Base-by-base conservation (phyloP, 23 red algal species). In the Gracilaria gracilis region DNA sequence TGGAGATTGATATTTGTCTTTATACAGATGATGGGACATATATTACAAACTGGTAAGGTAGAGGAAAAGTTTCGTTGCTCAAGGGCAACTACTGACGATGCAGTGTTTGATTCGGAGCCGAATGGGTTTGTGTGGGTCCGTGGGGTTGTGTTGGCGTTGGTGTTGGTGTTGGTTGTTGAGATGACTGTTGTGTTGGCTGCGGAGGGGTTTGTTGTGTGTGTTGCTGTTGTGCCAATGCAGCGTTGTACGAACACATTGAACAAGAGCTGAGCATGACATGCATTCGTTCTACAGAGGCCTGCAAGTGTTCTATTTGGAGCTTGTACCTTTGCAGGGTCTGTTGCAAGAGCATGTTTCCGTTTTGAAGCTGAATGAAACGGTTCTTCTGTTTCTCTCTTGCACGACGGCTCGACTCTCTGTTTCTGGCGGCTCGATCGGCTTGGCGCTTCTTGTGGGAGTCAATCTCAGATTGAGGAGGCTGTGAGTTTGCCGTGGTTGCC, bases 351-450 rank as follows among this genome's bases (percentile, higher is more conserved):
- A 61, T 25, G 72, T 89, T 89, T 37, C 72, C 86, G 47, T 40
- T 89, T 76, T 92, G 72, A 17, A 83, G 76, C 20, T 48, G 35
- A 40, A 75, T 34, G 78, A 83, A 92, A 24, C 88, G 57, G 34
- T 82, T 83, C 55, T 92, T 92, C 61, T 75, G 72, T 49, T 92
- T 92, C 88, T 92, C 88, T 72, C 88, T 51, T 2, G 88, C 88
- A 16, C 88, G 53, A 44, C 88, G 88, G 67, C 77, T 83, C 11
- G 77, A 82, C 49, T 92, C 88, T 32, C 88, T 55, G 37, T 92
- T 92, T 35, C 88, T 51, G 4, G 88, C 88, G 9, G 88, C 88
- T 4, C 88, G 57, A 64, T 92, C 88, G 14, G 86, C 86, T 75
- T 89, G 86, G 21, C 86, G 86, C 61, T 89, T 89, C 35, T 75